Evolutionary conservation across 2,329 filamentous ascomycete species (phyloP).

Genomic region (Colletotrichum melonis): DNA sequence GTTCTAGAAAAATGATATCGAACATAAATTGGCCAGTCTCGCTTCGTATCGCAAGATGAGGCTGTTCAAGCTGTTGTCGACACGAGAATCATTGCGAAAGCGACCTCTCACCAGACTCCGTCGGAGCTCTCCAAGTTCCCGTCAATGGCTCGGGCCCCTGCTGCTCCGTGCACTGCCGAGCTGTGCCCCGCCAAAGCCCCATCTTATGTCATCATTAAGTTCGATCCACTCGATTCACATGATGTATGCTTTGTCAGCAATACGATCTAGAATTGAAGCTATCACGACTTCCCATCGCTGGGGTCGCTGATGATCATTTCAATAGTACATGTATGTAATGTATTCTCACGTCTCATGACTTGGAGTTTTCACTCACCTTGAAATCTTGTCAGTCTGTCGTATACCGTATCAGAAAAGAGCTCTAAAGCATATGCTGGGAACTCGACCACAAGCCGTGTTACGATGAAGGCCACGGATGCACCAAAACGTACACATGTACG

Average conservation of each 20-base stretch:
- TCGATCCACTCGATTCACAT: not conserved
- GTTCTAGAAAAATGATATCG: not conserved
- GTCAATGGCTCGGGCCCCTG: not conserved
- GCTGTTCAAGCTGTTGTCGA: not conserved
- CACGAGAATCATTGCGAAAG: not conserved
- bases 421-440: too few species aligned
- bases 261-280: not conserved
- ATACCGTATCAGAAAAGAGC: too few species aligned
- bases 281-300: too few species aligned
- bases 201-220: not conserved
- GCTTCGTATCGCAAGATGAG: not conserved
- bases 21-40: not conserved
- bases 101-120: not conserved
- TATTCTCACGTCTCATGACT: too few species aligned
- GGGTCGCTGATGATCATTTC: too few species aligned
- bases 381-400: too few species aligned
- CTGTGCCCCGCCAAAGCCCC: not conserved
- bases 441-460: too few species aligned
- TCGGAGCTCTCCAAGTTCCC: conserved; percentile 32
- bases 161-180: conserved; percentile 9
- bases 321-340: too few species aligned
- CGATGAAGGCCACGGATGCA: too few species aligned
- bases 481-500: too few species aligned
- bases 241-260: not conserved
- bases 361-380: accelerated